Percentiles rank a stretch among this genome's conserved stretches.
phyloP scores from a whole-genome alignment of 169 alveolate species.

The Sarcocystis neurona region DNA sequence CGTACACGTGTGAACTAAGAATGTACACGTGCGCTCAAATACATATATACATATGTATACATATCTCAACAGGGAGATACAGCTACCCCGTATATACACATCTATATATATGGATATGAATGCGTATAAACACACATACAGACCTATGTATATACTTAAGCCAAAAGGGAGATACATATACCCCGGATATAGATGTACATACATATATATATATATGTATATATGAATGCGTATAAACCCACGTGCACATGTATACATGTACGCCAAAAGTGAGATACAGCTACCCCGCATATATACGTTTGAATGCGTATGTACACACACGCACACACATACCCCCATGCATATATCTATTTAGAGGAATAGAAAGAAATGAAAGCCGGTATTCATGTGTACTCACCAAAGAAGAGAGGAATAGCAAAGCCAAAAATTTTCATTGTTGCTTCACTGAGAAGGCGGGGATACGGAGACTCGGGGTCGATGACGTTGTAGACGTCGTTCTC shows the following conservation, averaged over 20 bases:
- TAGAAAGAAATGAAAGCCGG: neutral
- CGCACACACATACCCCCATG: neutral
- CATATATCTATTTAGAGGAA: neutral
- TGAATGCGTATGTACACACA: neutral
- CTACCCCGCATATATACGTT: neutral
- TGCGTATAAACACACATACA: no score
- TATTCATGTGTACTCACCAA: neutral
- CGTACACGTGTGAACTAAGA: no score
- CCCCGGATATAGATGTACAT: neutral
- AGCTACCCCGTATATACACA: no score
- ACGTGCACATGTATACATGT: no score
- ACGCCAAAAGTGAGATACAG: no score
- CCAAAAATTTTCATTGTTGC: slow-evolving; percentile 41
- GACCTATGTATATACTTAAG: neutral
- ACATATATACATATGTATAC: no score
- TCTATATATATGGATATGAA: no score
- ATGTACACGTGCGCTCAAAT: no score
- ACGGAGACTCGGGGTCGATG: neutral
- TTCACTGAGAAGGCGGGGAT: neutral
- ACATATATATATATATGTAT: neutral
- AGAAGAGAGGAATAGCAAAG: slow-evolving; percentile 24
- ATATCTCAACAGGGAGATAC: no score
- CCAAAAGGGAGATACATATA: neutral
- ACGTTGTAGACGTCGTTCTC: slow-evolving; percentile 48
- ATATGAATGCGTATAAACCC: no score